These are phyloP conservation scores for Chenopodium album DNA, from an alignment of 148 eudicot genomes.

Conservation along the genomic window DNA sequence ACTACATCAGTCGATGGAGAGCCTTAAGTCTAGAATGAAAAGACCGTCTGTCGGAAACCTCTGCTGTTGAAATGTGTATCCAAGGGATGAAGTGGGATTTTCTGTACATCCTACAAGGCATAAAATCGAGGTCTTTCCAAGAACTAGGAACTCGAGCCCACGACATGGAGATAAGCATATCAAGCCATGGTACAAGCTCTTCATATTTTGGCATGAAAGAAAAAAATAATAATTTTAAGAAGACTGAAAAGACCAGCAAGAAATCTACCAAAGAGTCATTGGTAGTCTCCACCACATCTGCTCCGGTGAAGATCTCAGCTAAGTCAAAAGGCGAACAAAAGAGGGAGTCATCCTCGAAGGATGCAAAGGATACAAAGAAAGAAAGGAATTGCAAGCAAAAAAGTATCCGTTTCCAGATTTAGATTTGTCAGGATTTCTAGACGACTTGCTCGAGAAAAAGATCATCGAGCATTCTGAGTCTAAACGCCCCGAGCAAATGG, in stretches of 20 bases:
- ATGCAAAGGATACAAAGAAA: background rate
- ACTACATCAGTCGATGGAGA: constrained; percentile 1
- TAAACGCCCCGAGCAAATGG: background rate
- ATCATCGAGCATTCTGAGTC: background rate
- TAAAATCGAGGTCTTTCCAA: background rate
- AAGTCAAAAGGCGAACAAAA: background rate
- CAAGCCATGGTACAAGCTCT: background rate
- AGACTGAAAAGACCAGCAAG: background rate
- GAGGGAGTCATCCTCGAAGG: background rate
- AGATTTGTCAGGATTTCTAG: constrained; percentile 14
- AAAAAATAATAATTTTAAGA: background rate
- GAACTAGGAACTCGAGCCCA: background rate
- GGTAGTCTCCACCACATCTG: background rate
- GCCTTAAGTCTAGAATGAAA: background rate
- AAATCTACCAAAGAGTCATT: background rate
- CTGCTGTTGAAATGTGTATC: background rate
- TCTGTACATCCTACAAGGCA: background rate
- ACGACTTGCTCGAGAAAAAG: background rate
- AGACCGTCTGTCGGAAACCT: background rate
- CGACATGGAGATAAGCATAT: background rate
- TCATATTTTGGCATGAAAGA: background rate
- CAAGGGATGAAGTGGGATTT: background rate
- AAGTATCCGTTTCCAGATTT: constrained; percentile 14
- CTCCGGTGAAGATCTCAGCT: background rate
- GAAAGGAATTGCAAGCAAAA: constrained; percentile 15